Evolutionary conservation across 176 grass and related monocot genomes (phyloP).

Genomic region (Juncus effusus): DNA sequence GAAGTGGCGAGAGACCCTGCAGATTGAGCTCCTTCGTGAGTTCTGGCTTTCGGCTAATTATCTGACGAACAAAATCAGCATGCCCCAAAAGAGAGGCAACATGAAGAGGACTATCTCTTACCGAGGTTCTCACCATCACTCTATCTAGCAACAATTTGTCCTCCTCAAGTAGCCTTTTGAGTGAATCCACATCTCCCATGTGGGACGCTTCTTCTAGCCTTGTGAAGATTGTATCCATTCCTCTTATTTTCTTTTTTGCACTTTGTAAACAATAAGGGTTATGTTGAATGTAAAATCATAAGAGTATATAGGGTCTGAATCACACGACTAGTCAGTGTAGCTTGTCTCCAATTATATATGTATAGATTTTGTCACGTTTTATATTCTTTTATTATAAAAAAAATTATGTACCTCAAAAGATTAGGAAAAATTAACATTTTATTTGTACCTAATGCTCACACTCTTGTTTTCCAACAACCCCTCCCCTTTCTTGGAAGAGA

Average conservation of each 20-base stretch:
- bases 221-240: constrained; percentile 3
- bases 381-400: no score
- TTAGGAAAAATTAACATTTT: no score
- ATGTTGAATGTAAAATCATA: no score
- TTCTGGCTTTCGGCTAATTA: background rate
- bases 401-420: no score
- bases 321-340: no score
- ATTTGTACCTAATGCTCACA: no score
- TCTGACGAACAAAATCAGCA: constrained; percentile 6
- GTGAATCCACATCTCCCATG: constrained; percentile 8
- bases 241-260: background rate
- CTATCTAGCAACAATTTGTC: constrained; percentile 21
- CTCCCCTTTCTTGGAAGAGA: no score
- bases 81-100: constrained; percentile 15
- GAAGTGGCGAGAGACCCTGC: constrained; percentile 16
- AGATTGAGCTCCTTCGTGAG: background rate
- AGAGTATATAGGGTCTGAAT: no score
- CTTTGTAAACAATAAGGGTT: no score
- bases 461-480: no score
- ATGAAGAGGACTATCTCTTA: constrained; percentile 21
- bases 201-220: constrained; percentile 18
- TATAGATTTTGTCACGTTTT: no score
- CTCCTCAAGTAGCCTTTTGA: constrained; percentile 3
- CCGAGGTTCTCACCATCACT: background rate
- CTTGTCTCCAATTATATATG: no score